Conservation (phyloP, 148 eudicot genomes). For the Cornus kousa region DNA sequence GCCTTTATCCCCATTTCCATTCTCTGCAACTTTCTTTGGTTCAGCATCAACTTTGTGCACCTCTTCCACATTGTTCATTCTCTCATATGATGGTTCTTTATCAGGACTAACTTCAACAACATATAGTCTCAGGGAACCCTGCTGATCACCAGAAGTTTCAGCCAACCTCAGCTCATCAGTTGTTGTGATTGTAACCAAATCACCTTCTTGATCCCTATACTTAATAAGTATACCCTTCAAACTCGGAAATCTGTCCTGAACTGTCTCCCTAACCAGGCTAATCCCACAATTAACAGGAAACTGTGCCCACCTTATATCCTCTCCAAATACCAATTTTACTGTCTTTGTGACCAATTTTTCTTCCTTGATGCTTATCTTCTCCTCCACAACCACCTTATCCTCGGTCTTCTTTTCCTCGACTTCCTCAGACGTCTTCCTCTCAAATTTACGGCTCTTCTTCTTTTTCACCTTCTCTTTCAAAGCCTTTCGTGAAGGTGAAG, state of each 20-base stretch:
- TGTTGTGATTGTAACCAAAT: conserved; percentile 83
- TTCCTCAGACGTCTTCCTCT: conserved; percentile 23
- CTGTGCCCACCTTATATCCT: conserved; percentile 86
- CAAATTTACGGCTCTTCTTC: conserved; percentile 24
- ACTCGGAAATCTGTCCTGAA: conserved; percentile 74
- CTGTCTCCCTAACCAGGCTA: conserved; percentile 66
- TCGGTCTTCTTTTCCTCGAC: conserved; percentile 37
- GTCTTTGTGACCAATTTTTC: conserved; percentile 55
- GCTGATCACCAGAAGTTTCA: conserved; percentile 53
- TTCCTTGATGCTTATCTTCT: conserved; percentile 55
- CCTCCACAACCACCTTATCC: conserved; percentile 85
- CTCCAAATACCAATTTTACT: conserved; percentile 78
- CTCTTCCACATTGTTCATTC: conserved; percentile 23
- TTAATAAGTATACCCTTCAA: conserved; percentile 80
- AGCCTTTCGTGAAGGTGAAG: conserved; percentile 26
- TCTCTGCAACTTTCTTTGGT: conserved; percentile 23
- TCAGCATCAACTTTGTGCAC: conserved; percentile 17
- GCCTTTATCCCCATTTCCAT: conserved; percentile 27
- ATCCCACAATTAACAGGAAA: conserved; percentile 59
- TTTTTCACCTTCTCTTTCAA: conserved; percentile 43
- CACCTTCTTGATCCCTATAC: conserved; percentile 88
- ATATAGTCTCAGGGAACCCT: conserved; percentile 70
- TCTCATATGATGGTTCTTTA: conserved; percentile 72
- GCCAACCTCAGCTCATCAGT: conserved; percentile 85
- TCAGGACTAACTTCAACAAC: conserved; percentile 79